Evolutionary conservation across 805 yeast genomes (phyloP).

Genomic region (Tetrapisispora pingtungensis): DNA sequence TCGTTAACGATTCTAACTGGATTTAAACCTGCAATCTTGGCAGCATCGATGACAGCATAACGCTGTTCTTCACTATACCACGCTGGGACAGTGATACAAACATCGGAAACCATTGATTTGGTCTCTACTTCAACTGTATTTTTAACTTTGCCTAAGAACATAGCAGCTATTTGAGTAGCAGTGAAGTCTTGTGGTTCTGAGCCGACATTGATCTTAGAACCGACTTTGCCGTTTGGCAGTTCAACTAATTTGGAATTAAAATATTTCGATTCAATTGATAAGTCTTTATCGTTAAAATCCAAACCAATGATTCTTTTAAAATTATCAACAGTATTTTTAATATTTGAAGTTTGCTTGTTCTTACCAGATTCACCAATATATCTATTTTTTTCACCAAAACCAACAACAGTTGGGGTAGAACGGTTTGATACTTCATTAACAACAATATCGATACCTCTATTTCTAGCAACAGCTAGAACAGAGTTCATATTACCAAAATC

Average conservation of each 20-base stretch:
- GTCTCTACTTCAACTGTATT: slow-evolving; percentile 72
- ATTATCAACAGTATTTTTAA: slow-evolving; percentile 93
- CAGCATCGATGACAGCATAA: slow-evolving; percentile 92
- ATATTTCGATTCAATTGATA: slow-evolving; percentile 62
- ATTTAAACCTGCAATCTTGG: slow-evolving; percentile 90
- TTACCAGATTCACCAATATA: slow-evolving; percentile 92
- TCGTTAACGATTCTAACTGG: slow-evolving; percentile 98
- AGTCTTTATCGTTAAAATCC: slow-evolving; percentile 44
- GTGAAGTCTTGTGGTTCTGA: slow-evolving; percentile 73
- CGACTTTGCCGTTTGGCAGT: slow-evolving; percentile 62
- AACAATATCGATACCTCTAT: slow-evolving; percentile 96
- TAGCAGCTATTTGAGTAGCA: slow-evolving; percentile 85
- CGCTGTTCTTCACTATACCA: slow-evolving; percentile 98
- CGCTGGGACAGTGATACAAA: slow-evolving; percentile 88
- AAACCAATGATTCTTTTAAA: slow-evolving; percentile 88
- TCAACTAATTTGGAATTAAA: slow-evolving; percentile 64
- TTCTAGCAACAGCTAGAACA: slow-evolving; percentile 92
- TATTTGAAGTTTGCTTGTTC: slow-evolving; percentile 91
- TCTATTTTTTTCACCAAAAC: slow-evolving; percentile 84
- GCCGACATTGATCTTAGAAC: slow-evolving; percentile 75
- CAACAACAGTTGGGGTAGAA: slow-evolving; percentile 85
- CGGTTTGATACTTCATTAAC: slow-evolving; percentile 99
- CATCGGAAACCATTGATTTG: slow-evolving; percentile 66
- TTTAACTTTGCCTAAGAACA: slow-evolving; percentile 89
- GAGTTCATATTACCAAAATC: slow-evolving; percentile 94